Evolutionary conservation across 768 basidiomycete species (phyloP).

Genomic region (Russula foetens): DNA sequence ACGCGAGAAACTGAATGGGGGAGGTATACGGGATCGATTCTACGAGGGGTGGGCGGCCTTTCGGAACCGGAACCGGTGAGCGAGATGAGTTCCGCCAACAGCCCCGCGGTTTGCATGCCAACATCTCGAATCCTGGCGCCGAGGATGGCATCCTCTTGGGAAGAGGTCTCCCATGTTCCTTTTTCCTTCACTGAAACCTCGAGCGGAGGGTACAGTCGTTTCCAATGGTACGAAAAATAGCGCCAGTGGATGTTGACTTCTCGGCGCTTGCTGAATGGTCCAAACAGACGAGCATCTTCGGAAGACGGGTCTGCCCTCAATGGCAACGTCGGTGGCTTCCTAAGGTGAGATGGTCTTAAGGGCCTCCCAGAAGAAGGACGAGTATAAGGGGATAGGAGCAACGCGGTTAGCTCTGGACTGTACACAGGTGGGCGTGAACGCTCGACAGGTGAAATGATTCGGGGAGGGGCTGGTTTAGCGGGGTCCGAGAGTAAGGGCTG

Average conservation of each 20-base stretch:
- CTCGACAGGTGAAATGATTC: constrained; percentile 43
- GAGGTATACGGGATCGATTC: neutral
- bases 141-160: constrained; percentile 15
- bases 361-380: constrained; percentile 37
- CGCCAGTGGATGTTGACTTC: constrained; percentile 68
- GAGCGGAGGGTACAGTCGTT: constrained; percentile 54
- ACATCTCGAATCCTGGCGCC: constrained; percentile 28
- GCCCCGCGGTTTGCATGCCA: constrained; percentile 36
- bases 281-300: constrained; percentile 50
- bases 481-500: constrained; percentile 54
- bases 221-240: constrained; percentile 47
- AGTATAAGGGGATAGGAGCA: constrained; percentile 48
- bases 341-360: constrained; percentile 34
- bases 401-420: constrained; percentile 50
- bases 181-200: constrained; percentile 31
- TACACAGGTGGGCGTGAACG: constrained; percentile 58
- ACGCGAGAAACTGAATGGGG: neutral
- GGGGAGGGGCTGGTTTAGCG: constrained; percentile 31
- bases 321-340: constrained; percentile 47
- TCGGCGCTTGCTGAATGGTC: constrained; percentile 63
- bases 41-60: constrained; percentile 9
- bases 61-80: constrained; percentile 33
- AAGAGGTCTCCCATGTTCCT: constrained; percentile 12
- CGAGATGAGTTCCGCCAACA: constrained; percentile 39
- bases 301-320: constrained; percentile 48